Evolutionary conservation across 768 basidiomycete genomes (phyloP), one percentile per base, ranked within the genome.

Genomic region (Termitomyces sp.): DNA sequence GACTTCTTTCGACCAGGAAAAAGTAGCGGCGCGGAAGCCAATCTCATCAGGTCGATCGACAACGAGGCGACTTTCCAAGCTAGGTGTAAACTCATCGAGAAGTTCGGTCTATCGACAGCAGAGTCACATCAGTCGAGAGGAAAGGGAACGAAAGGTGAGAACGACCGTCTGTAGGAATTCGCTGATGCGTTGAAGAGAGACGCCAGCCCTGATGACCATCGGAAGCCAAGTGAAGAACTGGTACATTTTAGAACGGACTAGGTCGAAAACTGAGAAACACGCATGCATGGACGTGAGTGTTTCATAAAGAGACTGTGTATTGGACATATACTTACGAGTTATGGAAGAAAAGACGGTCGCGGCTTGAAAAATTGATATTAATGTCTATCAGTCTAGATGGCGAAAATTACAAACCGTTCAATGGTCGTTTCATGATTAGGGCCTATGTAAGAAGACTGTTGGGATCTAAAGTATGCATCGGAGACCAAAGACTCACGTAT

Each of bases 141-240:
- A 46, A 17, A 42, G 20, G 17, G 4, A 25, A 25, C 25, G 25
- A 25, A 25, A 25, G 25, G 25, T 25, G n/a, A 4, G 31, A 61
- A 67, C 1, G 34, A 79, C 77, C n/a, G 76, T 70, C 43, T 70
- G 67, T 46, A 81, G 60, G 59, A 80, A 80, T 20, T 76, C 70
- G 31, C 75, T 63, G 1, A 80, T 61, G 68, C 89, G 82, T 56
- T 84, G 82, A 4, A 91, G 66, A 4, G 87, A 87, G 7, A 91
- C 87, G 68, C 85, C 85, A 53, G 79, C 85, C 72, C 68, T 62
- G 42, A 69, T 52, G 5, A 57, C 8, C 43, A 62, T 48, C 31
- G 70, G 69, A 6, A 73, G 53, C 45, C 66, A 69, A 58, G 68
- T 70, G 29, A 75, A 70, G 5, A 70, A 65, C 63, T 70, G 77